phyloP scores from a whole-genome alignment of 805 yeast species.

The Starmerella vaccinii region DNA sequence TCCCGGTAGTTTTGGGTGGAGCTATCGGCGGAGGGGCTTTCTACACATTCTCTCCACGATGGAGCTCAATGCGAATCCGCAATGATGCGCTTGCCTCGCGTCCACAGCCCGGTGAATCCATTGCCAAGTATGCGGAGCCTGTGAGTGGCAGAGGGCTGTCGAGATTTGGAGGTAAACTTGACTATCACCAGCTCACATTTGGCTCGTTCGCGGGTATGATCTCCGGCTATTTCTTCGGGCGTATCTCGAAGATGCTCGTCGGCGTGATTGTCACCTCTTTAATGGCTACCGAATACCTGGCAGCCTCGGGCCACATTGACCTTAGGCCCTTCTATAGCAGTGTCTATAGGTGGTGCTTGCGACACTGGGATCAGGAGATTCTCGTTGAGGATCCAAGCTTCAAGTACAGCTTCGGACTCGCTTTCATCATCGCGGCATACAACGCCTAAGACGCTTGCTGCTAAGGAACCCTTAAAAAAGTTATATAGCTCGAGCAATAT shows the following conservation, averaged over 20 bases:
- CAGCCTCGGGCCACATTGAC: conserved; percentile 40
- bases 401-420: conserved; percentile 44
- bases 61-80: conserved; percentile 5
- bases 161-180: conserved; percentile 30
- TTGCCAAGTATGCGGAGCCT: conserved; percentile 19
- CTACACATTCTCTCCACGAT: conserved; percentile 6
- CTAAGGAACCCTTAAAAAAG: too few species aligned
- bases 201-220: conserved; percentile 56
- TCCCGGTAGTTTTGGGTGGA: conserved; percentile 12
- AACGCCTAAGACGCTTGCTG: conserved; percentile 28
- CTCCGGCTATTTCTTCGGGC: conserved; percentile 52
- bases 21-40: conserved; percentile 7
- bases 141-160: conserved; percentile 18
- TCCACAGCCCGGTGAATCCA: conserved; percentile 18
- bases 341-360: conserved; percentile 27
- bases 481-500: too few species aligned
- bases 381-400: conserved; percentile 51
- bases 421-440: conserved; percentile 30
- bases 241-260: conserved; percentile 45
- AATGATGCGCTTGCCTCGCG: conserved; percentile 9
- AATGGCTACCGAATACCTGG: conserved; percentile 43
- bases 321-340: conserved; percentile 21
- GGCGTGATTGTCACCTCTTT: conserved; percentile 40
- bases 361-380: conserved; percentile 37
- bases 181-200: conserved; percentile 51